A percentile compares a stretch with the other conserved stretches of the same genome.
Conservation (phyloP, 2,329 filamentous ascomycete species). For the Paraphaeosphaeria minitans region DNA sequence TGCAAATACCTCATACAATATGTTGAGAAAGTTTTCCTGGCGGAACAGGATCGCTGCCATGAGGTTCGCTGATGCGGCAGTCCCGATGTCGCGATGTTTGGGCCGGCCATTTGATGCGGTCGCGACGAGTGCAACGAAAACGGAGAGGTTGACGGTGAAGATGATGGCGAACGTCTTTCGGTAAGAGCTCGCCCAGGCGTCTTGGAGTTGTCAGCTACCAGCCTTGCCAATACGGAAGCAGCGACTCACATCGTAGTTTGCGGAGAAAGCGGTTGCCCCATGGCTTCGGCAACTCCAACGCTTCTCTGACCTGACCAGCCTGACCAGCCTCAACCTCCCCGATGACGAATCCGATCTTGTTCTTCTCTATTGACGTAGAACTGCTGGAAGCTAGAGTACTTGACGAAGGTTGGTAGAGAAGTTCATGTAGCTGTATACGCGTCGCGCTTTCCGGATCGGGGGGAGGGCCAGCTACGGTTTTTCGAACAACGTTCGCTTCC, state of each 20-base stretch:
- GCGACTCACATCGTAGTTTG: not conserved
- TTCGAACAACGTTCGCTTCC: not conserved
- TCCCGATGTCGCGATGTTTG: constrained; percentile 1
- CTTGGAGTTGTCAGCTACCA: not conserved
- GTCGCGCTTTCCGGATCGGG: not conserved
- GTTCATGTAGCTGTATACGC: not conserved
- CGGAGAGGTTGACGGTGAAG: constrained; percentile 1
- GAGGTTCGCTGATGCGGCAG: constrained; percentile 3
- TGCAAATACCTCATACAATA: not conserved
- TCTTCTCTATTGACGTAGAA: not conserved
- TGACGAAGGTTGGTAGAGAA: not conserved
- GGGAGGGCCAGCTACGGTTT: not conserved
- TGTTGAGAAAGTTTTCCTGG: constrained; percentile 4
- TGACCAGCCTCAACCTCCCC: not conserved
- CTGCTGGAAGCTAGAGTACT: not conserved
- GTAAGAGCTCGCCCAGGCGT: not conserved
- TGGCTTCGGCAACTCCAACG: not conserved
- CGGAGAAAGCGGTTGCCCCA: not conserved
- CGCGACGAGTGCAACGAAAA: not conserved
- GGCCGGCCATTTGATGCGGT: not conserved
- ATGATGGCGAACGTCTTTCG: constrained; percentile 1
- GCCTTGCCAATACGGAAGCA: not conserved
- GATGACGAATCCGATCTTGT: not conserved
- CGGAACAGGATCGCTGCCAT: not conserved
- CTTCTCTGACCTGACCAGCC: not conserved